A percentile compares a stretch with the other conserved stretches of the same genome.
These are phyloP conservation scores for Rutstroemia sp. DNA, from an alignment of 2,329 filamentous ascomycete species.

Conservation along the genomic window DNA sequence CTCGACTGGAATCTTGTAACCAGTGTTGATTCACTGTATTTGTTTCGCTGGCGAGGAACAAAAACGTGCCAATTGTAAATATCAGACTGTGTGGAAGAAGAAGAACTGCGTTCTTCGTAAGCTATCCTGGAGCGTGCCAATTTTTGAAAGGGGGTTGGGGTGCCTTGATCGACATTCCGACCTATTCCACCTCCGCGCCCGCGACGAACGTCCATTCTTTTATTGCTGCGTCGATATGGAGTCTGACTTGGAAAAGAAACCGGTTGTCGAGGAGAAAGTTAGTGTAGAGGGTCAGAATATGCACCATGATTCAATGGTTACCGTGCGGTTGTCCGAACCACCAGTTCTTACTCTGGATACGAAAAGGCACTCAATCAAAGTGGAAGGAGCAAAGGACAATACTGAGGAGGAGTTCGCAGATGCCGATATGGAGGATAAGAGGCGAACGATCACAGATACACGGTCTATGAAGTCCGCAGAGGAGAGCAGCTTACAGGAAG, in stretches of 20 bases:
- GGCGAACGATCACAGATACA: constrained; percentile 6
- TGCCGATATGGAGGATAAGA: constrained; percentile 2
- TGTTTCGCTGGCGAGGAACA: neutral
- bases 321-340: constrained; percentile 63
- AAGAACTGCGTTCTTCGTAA: neutral
- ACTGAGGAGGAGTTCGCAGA: constrained; percentile 1
- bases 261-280: neutral
- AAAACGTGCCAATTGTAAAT: neutral
- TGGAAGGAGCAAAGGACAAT: constrained; percentile 11
- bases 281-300: constrained; percentile 3
- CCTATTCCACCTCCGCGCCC: neutral
- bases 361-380: constrained; percentile 26
- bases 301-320: constrained; percentile 66
- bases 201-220: neutral
- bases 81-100: neutral
- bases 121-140: neutral
- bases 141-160: constrained; percentile 3
- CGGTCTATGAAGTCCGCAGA: neutral
- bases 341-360: constrained; percentile 45
- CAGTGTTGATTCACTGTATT: neutral
- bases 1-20: neutral
- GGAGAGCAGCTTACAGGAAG: constrained; percentile 12
- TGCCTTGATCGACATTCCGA: constrained; percentile 8
- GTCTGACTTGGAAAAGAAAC: neutral
- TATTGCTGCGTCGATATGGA: neutral